Percentiles rank a stretch among this genome's conserved stretches.
phyloP scores from a whole-genome alignment of 768 basidiomycete species.

The Mrakia hoshinonis region DNA sequence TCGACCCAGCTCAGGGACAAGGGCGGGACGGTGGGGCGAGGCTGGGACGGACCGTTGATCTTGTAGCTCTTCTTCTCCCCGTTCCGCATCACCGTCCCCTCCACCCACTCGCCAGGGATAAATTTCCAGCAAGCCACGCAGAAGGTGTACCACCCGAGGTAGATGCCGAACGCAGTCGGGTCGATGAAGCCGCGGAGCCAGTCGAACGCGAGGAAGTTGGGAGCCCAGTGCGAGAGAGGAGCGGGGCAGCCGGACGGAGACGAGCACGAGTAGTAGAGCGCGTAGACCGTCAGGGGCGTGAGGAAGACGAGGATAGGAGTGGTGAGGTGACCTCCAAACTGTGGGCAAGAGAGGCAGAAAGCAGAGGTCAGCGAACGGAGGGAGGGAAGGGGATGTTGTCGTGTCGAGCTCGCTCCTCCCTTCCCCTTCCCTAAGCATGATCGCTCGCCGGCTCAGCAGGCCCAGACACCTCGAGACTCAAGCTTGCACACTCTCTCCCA shows the following conservation, averaged over 20 bases:
- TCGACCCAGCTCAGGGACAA: neutral
- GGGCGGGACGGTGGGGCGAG: neutral
- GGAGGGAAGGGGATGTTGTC: too few relatives aligned
- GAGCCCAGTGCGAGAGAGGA: constrained; percentile 5
- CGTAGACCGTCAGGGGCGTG: constrained; percentile 36
- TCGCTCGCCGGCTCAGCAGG: too few relatives aligned
- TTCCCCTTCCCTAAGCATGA: too few relatives aligned
- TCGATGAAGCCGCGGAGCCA: constrained; percentile 65
- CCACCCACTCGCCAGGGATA: constrained; percentile 63
- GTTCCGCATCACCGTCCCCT: constrained; percentile 44
- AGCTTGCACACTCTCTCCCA: too few relatives aligned
- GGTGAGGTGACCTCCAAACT: constrained; percentile 39
- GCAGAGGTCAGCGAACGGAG: neutral
- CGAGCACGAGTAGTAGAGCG: constrained; percentile 38
- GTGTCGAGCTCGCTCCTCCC: too few relatives aligned
- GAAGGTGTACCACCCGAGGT: constrained; percentile 86
- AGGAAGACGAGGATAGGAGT: constrained; percentile 33
- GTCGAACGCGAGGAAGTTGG: constrained; percentile 20
- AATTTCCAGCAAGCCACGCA: constrained; percentile 70
- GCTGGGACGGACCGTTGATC: constrained; percentile 20
- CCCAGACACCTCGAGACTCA: too few relatives aligned
- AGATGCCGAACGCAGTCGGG: constrained; percentile 61
- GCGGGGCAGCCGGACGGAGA: constrained; percentile 39
- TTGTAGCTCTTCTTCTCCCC: constrained; percentile 7
- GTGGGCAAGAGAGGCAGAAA: neutral